These are phyloP conservation scores for Grigorovia transvaalensis DNA, from an alignment of 805 yeast genomes.

Conservation along the genomic window DNA sequence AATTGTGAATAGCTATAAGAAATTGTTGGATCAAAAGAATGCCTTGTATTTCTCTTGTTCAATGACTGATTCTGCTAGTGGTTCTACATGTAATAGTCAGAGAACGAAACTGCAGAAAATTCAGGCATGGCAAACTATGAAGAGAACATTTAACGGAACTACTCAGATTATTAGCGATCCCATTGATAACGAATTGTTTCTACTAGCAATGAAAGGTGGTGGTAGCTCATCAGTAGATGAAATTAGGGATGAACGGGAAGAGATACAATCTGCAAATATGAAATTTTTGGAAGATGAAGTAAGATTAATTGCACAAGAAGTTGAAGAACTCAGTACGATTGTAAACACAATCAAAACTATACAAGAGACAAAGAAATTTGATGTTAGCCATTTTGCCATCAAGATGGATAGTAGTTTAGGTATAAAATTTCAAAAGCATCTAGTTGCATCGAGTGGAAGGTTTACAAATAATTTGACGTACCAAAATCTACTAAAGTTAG, in stretches of 20 bases:
- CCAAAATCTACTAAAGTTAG: neutral
- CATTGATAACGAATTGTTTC: neutral
- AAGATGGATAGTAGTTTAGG: neutral
- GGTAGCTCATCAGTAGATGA: neutral
- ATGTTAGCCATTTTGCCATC: neutral
- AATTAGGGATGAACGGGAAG: neutral
- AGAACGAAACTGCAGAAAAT: no score
- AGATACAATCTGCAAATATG: neutral
- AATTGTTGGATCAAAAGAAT: slow-evolving; percentile 7
- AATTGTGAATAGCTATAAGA: slow-evolving; percentile 3
- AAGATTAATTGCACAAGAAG: neutral
- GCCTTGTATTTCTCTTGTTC: slow-evolving; percentile 5
- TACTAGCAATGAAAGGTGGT: neutral
- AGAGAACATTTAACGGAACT: no score
- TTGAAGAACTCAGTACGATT: neutral
- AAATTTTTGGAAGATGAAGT: neutral
- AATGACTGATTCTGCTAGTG: neutral
- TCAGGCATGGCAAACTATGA: neutral
- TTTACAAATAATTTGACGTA: neutral
- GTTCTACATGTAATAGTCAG: no score
- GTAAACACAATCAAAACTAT: neutral
- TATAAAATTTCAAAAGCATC: neutral
- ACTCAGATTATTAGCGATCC: neutral
- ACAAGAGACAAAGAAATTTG: neutral
- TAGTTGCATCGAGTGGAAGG: neutral